Conservation (phyloP, 2,329 filamentous ascomycete species). For the Lasiodiplodia citricola region DNA sequence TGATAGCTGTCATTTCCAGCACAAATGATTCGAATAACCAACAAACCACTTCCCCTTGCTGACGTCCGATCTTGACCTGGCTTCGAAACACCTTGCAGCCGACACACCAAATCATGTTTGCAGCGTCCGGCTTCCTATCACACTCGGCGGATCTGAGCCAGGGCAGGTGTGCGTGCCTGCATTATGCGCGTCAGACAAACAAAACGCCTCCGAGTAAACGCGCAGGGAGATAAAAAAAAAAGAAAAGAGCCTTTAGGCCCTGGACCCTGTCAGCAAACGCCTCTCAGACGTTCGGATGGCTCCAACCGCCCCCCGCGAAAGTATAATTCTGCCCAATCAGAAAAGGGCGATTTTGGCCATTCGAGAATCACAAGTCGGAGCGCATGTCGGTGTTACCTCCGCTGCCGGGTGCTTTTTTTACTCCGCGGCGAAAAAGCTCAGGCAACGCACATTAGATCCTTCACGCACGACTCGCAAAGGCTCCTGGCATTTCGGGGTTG, state of each 20-base stretch:
- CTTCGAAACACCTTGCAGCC: not conserved
- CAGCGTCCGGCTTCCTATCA: not conserved
- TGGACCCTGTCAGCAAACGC: not conserved
- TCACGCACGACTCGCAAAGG: not conserved
- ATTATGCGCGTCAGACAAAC: conserved; percentile 19
- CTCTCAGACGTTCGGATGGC: not conserved
- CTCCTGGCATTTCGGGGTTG: not conserved
- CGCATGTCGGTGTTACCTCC: not conserved
- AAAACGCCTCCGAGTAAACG: not conserved
- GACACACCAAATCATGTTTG: not conserved
- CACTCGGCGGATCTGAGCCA: not conserved
- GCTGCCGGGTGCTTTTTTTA: not conserved
- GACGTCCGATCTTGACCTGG: not conserved
- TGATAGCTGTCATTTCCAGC: conserved; percentile 4
- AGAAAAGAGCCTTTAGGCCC: not conserved
- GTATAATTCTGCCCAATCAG: not conserved
- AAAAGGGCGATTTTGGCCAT: not conserved
- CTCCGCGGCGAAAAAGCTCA: not conserved
- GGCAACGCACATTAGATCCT: not conserved
- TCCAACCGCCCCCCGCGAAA: not conserved
- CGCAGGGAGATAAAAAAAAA: not conserved
- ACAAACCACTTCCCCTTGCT: not conserved
- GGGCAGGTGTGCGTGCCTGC: conserved; percentile 10
- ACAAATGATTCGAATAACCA: not conserved
- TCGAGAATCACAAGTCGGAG: not conserved